phyloP scores from a whole-genome alignment of 148 eudicot species.

The Drosera capensis region DNA sequence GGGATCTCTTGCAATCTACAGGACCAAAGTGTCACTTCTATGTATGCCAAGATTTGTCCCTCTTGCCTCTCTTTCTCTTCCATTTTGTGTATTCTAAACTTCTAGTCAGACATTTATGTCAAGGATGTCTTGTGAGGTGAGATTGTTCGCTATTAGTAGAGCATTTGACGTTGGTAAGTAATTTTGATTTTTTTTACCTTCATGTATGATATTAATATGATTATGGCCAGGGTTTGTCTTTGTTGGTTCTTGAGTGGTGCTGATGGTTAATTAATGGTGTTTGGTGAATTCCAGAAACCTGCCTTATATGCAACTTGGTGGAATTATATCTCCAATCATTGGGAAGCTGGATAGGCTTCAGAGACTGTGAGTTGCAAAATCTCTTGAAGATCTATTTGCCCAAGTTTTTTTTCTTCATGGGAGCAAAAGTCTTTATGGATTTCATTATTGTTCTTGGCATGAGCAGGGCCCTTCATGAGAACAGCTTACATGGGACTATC shows the following conservation, averaged over 20 bases:
- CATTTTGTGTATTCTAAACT: not conserved
- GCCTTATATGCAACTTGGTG: slow-evolving; percentile 83
- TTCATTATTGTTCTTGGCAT: slow-evolving; percentile 2
- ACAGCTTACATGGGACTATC: slow-evolving; percentile 73
- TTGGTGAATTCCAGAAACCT: slow-evolving; percentile 45
- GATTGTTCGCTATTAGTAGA: too few species aligned
- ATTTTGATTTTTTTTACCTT: not conserved
- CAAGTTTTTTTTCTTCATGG: too few species aligned
- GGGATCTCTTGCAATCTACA: slow-evolving; percentile 64
- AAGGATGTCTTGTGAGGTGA: too few species aligned
- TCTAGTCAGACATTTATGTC: too few species aligned
- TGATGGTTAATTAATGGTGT: too few species aligned
- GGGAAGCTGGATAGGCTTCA: slow-evolving; percentile 66
- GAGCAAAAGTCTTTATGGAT: too few species aligned
- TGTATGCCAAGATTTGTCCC: too few species aligned
- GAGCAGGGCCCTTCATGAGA: slow-evolving; percentile 84
- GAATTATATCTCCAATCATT: slow-evolving; percentile 77
- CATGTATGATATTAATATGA: slow-evolving; percentile 5
- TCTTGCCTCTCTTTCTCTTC: not conserved
- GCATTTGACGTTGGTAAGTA: too few species aligned
- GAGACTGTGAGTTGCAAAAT: slow-evolving; percentile 64
- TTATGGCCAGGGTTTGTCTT: too few species aligned
- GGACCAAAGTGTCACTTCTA: slow-evolving; percentile 50
- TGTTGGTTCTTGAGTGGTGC: too few species aligned
- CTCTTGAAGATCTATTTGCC: too few species aligned